Evolutionary conservation across 192 early-diverging fungal species (phyloP), one percentile per base, ranked within the genome.

Genomic region (Glomus cerebriforme): DNA sequence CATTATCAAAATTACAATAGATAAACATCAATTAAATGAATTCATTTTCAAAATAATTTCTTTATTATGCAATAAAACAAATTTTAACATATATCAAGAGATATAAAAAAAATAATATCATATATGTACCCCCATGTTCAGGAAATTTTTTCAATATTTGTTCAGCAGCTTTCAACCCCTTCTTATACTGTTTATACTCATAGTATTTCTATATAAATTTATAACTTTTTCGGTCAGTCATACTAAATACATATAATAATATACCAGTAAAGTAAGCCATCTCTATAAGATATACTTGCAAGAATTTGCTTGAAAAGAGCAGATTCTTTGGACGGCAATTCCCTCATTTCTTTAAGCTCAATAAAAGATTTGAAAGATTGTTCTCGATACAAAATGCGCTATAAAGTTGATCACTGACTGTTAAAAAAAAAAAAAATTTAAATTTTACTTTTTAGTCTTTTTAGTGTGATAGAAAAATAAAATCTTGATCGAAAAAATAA

Each of bases 161-260:
- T 24, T 99, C 96, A 22, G 93, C 89, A 5, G 87, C 83, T 83
- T 98, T 97, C 24, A 99, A 83, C 13, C 96, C 98, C 78, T 94
- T 96, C 84, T 97, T 97, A 89, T 97, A 97, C 82, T 98, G 95
- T 82, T 94, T 95, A 77, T 90, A 85, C 85, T 99, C 98, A 83
- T 96, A 98, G 79, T 94, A 88, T 92, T 95, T 96, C 95, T 97
- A 62, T 58, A 64, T 19, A 24, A 22, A 64, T 5, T 26, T 54
- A n/a, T 13, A 29, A 26, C 24, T 22, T 62, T 34, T 75, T 29
- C 29, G 59, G 47, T 59, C 58, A 75, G 45, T 63, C 58, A 60
- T 24, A 32, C 22, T n/a, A n/a, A 27, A 49, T 22, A 59, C 7
- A 45, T 13, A 22, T 19, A 37, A n/a, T 74, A 83, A 67, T 75